Conservation (phyloP, 768 basidiomycete genomes). For the Pisolithus microcarpus region DNA sequence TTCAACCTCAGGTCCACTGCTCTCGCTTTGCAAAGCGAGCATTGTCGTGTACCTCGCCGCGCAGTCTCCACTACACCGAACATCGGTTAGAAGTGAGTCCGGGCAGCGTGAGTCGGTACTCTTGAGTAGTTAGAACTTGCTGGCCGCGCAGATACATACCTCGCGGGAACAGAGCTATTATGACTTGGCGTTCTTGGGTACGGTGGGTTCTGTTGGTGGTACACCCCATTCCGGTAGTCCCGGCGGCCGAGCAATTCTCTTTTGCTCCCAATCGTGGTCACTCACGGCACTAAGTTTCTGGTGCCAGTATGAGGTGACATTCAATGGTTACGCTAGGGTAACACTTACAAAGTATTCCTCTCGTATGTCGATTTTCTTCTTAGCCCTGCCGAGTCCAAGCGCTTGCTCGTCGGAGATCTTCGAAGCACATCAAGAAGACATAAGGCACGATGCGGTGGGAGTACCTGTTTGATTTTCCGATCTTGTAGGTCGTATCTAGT, state of each 20-base stretch:
- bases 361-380: slow-evolving; percentile 84
- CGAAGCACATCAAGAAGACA: not conserved
- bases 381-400: slow-evolving; percentile 56
- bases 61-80: too few relatives aligned
- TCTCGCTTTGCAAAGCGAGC: too few relatives aligned
- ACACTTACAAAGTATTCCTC: slow-evolving; percentile 92
- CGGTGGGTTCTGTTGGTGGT: slow-evolving; percentile 54
- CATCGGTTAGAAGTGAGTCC: too few relatives aligned
- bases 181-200: not conserved
- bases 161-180: not conserved
- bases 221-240: slow-evolving; percentile 95
- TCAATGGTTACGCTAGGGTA: not conserved
- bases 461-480: slow-evolving; percentile 65
- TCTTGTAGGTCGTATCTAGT: slow-evolving; percentile 87
- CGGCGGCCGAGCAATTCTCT: slow-evolving; percentile 72
- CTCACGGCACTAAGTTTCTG: slow-evolving; percentile 56
- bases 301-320: not conserved
- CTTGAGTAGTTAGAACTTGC: not conserved
- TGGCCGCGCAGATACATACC: not conserved
- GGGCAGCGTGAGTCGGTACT: too few relatives aligned
- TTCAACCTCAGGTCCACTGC: too few relatives aligned
- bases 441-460: too few relatives aligned
- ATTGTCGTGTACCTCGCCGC: too few relatives aligned
- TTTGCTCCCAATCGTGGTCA: slow-evolving; percentile 80
- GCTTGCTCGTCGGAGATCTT: slow-evolving; percentile 76